Conservation (phyloP, 108 stramenopile species). For the Skeletonema menzelii region DNA sequence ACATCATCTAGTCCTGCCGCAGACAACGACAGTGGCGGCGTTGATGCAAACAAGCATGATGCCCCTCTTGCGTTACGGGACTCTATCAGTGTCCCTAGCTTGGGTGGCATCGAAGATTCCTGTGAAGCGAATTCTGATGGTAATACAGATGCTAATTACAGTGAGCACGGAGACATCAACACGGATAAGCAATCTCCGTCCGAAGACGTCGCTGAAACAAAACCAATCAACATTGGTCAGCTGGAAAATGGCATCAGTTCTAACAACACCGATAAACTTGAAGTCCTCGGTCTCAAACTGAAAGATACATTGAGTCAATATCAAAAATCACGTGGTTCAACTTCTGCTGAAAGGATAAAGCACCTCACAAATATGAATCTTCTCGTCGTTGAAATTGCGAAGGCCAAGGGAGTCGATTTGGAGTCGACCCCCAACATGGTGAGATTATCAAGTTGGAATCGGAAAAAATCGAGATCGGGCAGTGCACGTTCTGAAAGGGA, state of each 20-base stretch:
- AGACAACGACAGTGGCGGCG: background rate
- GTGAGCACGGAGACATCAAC: background rate
- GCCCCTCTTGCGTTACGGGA: background rate
- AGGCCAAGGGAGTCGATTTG: conserved; percentile 18
- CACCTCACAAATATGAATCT: conserved; percentile 40
- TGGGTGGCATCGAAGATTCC: background rate
- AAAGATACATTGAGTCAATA: conserved; percentile 41
- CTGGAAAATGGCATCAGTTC: background rate
- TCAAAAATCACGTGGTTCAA: conserved; percentile 24
- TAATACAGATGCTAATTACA: no score
- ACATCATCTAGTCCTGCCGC: background rate
- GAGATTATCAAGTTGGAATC: conserved; percentile 33
- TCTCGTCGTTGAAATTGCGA: conserved; percentile 35
- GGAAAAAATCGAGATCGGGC: conserved; percentile 4
- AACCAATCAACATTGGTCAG: background rate
- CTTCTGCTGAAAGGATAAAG: conserved; percentile 34
- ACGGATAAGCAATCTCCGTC: background rate
- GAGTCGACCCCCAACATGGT: background rate
- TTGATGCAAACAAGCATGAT: background rate
- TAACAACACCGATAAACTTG: conserved; percentile 7
- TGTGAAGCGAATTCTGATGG: background rate
- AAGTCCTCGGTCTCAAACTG: conserved; percentile 32
- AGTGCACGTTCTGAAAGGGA: background rate
- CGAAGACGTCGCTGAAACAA: background rate
- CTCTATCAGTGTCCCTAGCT: background rate